These are phyloP conservation scores for Arthrobotrys musiformis DNA, from an alignment of 2,329 filamentous ascomycete species.

Conservation along the genomic window DNA sequence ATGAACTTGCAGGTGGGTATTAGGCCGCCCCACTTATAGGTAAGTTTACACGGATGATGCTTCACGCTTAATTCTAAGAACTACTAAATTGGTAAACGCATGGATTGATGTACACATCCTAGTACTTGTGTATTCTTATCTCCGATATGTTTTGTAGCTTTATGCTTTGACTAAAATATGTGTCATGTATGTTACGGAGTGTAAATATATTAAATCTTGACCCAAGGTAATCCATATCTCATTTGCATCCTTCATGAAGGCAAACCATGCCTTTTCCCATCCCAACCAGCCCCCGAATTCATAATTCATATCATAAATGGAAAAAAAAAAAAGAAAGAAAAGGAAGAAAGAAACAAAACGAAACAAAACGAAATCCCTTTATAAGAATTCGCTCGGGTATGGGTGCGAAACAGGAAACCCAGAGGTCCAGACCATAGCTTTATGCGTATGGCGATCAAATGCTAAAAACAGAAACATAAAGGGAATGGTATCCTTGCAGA, in stretches of 20 bases:
- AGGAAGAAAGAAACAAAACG: not conserved
- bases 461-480: conserved; percentile 9
- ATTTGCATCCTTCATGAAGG: not conserved
- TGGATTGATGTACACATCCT: not conserved
- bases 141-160: conserved; percentile 3
- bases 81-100: not conserved
- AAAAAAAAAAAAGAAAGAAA: not conserved
- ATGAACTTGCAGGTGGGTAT: conserved; percentile 27
- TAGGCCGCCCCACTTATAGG: not conserved
- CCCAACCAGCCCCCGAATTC: not conserved
- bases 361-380: not conserved
- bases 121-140: not conserved
- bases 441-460: not conserved
- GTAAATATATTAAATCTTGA: not conserved
- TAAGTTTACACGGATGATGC: not conserved
- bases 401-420: conserved; percentile 1
- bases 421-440: not conserved
- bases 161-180: not conserved
- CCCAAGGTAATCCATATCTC: not conserved
- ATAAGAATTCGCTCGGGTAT: not conserved
- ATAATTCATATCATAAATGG: not conserved
- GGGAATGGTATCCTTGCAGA: conserved; percentile 16
- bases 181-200: not conserved
- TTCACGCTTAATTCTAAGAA: not conserved
- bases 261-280: not conserved